Evolutionary conservation across 1,139 yeast genomes (phyloP), one percentile per base, ranked within the genome.

Genomic region (Geotrichum bryndzae): DNA sequence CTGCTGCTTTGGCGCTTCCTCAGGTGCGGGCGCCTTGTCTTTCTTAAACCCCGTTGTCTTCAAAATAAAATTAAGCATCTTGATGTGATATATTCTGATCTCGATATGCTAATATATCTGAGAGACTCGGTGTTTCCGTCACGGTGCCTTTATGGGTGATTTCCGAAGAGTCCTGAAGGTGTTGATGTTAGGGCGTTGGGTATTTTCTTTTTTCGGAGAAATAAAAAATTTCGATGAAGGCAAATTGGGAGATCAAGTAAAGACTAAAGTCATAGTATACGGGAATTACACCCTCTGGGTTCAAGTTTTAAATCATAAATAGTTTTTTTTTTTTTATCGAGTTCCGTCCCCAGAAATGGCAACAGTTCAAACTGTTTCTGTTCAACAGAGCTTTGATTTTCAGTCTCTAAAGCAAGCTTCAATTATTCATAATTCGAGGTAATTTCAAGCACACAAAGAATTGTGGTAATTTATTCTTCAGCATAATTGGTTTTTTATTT

Each of bases 61-160:
- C 33, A 53, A 38, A 22, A 53, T 33, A 18, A 53, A 53, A 22
- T 53, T 53, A n/a, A 53, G 56, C 56, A 53, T 53, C n/a, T 41
- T 7, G 18, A 41, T 29, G 7, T 29, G 5, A 8, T 51, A 13
- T 51, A 18, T 50, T 50, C 15, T 22, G 23, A 45, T 45, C 15
- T 45, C 48, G 22, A 45, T 45, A 45, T 5, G 33, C 8, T 4
- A 27, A 7, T 5, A 41, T 41, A n/a, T 41, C 48, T n/a, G 22
- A 41, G 48, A 41, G 7, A 5, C 18, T 41, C 22, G 22, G 23
- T n/a, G 48, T 23, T n/a, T 15, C 48, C 8, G 18, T 18, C 3
- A 35, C 41, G n/a, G 41, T 35, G 41, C 8, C 13, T 35, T 35
- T 35, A 3, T 35, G 6, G 41, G 15, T n/a, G n/a, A 7, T n/a